These are phyloP conservation scores for Salix dunnii DNA, from an alignment of 345 rosid genomes.

Conservation along the genomic window DNA sequence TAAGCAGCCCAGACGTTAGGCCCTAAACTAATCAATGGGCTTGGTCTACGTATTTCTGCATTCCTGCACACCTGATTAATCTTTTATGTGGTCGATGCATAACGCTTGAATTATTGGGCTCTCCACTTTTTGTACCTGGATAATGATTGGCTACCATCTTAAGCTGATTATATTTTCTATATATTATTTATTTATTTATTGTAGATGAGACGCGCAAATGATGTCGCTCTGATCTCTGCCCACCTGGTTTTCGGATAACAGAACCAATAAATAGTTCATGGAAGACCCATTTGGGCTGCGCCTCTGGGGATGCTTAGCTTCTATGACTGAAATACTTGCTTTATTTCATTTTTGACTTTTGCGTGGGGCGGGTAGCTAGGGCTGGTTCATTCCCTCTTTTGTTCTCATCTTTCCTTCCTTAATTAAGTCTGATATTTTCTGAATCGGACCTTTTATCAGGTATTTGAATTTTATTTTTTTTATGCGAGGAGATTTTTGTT, in stretches of 20 bases:
- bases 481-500: too few species aligned
- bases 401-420: neutral
- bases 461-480: too few species aligned
- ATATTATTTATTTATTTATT: neutral
- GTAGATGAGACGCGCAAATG: neutral
- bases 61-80: neutral
- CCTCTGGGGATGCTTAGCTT: neutral
- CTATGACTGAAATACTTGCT: neutral
- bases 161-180: neutral
- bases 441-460: too few species aligned
- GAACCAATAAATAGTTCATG: neutral
- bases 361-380: neutral
- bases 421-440: neutral
- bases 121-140: neutral
- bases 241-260: neutral
- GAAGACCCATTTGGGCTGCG: neutral
- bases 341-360: neutral
- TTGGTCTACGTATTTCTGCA: neutral
- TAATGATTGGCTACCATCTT: neutral
- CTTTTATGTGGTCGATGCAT: neutral
- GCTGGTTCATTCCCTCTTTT: neutral
- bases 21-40: neutral
- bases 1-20: neutral
- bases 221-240: neutral
- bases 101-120: neutral